phyloP scores from a whole-genome alignment of 495 filamentous ascomycete species.

The Trichoderma erinaceum region DNA sequence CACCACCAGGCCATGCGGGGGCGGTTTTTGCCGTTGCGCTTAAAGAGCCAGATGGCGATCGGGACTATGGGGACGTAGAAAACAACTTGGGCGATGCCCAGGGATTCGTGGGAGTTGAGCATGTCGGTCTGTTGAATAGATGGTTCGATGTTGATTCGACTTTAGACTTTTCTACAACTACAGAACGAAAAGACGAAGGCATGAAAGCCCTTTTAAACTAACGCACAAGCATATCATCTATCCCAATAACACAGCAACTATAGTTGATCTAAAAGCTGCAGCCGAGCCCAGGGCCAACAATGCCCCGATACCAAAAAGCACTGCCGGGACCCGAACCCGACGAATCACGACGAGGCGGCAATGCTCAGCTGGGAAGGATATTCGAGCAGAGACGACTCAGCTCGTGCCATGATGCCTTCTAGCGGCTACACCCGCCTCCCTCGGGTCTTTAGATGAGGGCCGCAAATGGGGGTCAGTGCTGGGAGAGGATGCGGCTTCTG shows the following conservation, averaged over 20 bases:
- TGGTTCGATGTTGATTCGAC: neutral
- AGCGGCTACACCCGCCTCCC: neutral
- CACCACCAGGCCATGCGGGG: slow-evolving; percentile 16
- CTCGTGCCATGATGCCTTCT: neutral
- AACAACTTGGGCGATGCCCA: slow-evolving; percentile 15
- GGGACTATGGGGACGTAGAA: slow-evolving; percentile 17
- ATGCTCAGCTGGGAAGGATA: neutral
- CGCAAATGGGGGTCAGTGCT: neutral
- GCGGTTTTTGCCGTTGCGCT: slow-evolving; percentile 11
- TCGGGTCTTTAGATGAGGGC: neutral
- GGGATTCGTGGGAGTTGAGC: slow-evolving; percentile 10
- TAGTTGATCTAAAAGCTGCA: neutral
- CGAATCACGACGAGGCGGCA: neutral
- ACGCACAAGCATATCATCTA: neutral
- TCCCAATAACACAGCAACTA: neutral
- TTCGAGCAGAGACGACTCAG: neutral
- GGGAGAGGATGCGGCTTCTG: neutral
- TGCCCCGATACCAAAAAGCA: neutral
- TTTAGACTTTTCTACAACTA: neutral
- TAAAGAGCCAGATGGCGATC: neutral
- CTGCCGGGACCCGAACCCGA: neutral
- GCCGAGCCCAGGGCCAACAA: neutral
- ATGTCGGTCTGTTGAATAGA: neutral
- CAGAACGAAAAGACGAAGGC: neutral
- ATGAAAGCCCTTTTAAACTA: neutral